Conservation (phyloP, 2,329 filamentous ascomycete species). For the Arthrobotrys sphaeroides region DNA sequence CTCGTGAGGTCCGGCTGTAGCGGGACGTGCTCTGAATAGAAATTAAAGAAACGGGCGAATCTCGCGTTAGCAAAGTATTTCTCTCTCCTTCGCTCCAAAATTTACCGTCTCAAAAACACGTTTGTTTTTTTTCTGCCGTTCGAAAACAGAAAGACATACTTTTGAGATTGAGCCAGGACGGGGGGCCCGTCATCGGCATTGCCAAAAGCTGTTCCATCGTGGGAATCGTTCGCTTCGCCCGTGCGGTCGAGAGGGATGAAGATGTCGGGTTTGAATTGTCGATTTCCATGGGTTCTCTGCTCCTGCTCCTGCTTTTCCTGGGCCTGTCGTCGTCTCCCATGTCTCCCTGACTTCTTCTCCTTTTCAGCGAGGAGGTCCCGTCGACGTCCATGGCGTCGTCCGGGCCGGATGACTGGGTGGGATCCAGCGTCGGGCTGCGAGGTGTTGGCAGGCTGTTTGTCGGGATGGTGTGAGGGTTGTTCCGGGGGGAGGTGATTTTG, state of each 20-base stretch:
- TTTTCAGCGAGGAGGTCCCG: constrained; percentile 36
- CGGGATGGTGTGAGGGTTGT: constrained; percentile 13
- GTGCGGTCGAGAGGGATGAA: constrained; percentile 34
- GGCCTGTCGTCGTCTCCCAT: constrained; percentile 48
- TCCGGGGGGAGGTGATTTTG: constrained; percentile 46
- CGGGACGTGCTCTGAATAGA: constrained; percentile 34
- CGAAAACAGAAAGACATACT: constrained; percentile 43
- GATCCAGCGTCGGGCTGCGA: constrained; percentile 42
- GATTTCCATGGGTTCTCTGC: constrained; percentile 50
- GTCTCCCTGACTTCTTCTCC: constrained; percentile 50
- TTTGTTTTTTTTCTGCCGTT: background rate
- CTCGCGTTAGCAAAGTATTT: constrained; percentile 41
- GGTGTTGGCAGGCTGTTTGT: constrained; percentile 50
- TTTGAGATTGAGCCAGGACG: constrained; percentile 49
- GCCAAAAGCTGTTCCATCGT: constrained; percentile 53
- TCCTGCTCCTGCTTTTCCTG: constrained; percentile 48
- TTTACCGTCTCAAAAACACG: background rate
- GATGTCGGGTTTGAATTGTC: constrained; percentile 30
- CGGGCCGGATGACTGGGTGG: constrained; percentile 23
- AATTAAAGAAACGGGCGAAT: background rate
- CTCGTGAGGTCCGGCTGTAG: constrained; percentile 64
- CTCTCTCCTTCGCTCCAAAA: background rate
- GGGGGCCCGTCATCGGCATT: constrained; percentile 52
- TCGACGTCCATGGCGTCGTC: constrained; percentile 50
- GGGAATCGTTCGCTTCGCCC: constrained; percentile 37